Evolutionary conservation across 495 filamentous ascomycete species (phyloP), one percentile per base, ranked within the genome.

Genomic region (Xylaria grammica): DNA sequence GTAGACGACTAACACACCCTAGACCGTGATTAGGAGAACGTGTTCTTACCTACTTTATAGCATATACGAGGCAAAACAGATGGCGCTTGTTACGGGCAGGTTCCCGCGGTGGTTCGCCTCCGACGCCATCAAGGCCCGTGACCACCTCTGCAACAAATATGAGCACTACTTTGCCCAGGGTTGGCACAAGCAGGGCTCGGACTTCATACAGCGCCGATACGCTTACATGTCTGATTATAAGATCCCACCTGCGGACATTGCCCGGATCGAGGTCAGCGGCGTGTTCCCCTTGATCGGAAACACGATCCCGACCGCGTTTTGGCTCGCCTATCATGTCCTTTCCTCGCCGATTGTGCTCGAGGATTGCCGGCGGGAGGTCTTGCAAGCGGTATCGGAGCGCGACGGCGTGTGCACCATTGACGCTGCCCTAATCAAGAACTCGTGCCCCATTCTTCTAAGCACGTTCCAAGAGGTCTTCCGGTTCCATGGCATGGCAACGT

Each of bases 391-490:
- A 0, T 32, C 51, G 0, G 60, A 66, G 20, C 15, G 52, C 11
- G 60, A 60, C 29, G 65, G 57, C 26, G 49, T 69, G 13, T 63
- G 55, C 64, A 32, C 56, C 15, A 32, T 69, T 51, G 63, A 72
- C 40, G 8, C 68, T n/a, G 57, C 30, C 1, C 32, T 26, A 1
- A 53, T 75, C 46, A 67, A 66, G 30, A 34, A 44, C 3, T 24
- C 60, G 3, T 75, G 72, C 38, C 76, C 76, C 0, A 49, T 69
- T 0, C 55, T 78, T 1, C 19, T 65, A 8, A 70, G 67, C 19
- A 67, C 67, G 8, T 72, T 67, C 17, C 64, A 76, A 29, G 76
- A 78, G 34, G 71, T 67, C 3, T 50, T 76, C 3, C 73, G 76
- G 5, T 62, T 67, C 30, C 67, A 66, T 29, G 13, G 51, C 15